Conservation (phyloP, 1,284 basidiomycete genomes). For the Paramarasmius palmivorus region DNA sequence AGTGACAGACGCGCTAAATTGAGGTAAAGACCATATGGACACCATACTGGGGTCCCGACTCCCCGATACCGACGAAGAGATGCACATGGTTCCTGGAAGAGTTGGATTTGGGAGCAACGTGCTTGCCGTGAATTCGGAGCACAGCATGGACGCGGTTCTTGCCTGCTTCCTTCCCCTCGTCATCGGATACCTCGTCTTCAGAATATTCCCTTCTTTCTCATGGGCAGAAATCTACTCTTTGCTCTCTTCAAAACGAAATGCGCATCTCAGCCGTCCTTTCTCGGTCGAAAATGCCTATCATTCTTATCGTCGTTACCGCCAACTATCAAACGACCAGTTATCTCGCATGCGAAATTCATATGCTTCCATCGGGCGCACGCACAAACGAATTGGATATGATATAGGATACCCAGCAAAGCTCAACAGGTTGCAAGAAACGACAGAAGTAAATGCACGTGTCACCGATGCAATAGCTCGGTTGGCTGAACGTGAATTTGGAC, state of each 20-base stretch:
- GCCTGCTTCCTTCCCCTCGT: conserved; percentile 36
- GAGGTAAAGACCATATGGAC: too few species aligned
- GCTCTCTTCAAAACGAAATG: conserved; percentile 31
- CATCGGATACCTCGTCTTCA: conserved; percentile 30
- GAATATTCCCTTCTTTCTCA: conserved; percentile 20
- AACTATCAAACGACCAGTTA: conserved; percentile 36
- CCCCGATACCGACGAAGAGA: neutral
- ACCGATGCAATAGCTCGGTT: conserved; percentile 47
- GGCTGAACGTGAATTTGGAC: conserved; percentile 34
- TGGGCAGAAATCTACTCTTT: conserved; percentile 27
- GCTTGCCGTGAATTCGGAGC: too few species aligned
- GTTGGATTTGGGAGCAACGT: too few species aligned
- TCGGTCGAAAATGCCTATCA: conserved; percentile 38
- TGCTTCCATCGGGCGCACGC: conserved; percentile 33
- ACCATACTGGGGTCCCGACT: too few species aligned
- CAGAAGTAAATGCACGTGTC: conserved; percentile 44
- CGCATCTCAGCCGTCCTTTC: conserved; percentile 46
- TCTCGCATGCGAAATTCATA: conserved; percentile 38
- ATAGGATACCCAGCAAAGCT: conserved; percentile 58
- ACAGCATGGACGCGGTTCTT: conserved; percentile 28
- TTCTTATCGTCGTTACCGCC: conserved; percentile 36
- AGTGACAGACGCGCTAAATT: too few species aligned
- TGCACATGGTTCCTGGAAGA: too few species aligned
- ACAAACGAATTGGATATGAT: conserved; percentile 49
- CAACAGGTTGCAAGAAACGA: conserved; percentile 42